phyloP scores from a whole-genome alignment of 2,329 filamentous ascomycete species.

The Calycina herbarum region DNA sequence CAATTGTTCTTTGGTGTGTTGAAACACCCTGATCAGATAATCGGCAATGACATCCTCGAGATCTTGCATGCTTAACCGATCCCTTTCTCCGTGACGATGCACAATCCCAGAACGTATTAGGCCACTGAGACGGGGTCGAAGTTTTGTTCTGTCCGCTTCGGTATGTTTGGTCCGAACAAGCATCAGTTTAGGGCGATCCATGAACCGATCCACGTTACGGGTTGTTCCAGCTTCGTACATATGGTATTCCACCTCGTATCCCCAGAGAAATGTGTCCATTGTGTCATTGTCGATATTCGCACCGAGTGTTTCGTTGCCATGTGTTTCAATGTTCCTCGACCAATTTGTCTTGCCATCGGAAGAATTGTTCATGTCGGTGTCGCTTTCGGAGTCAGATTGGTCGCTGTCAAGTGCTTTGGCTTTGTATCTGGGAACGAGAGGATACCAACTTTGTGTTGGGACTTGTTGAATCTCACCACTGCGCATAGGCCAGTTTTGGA shows the following conservation, averaged over 20 bases:
- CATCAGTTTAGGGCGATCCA: neutral
- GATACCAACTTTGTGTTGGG: constrained; percentile 29
- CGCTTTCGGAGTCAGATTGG: neutral
- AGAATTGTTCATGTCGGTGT: neutral
- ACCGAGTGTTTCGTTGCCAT: neutral
- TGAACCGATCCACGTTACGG: neutral
- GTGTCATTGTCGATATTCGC: constrained; percentile 4
- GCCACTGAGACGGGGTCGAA: neutral
- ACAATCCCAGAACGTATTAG: neutral
- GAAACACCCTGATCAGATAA: neutral
- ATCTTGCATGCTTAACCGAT: neutral
- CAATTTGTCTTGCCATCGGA: neutral
- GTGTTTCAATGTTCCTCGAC: neutral
- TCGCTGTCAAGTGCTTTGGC: neutral
- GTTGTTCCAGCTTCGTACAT: constrained; percentile 9
- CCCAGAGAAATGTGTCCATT: constrained; percentile 19
- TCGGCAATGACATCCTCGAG: neutral
- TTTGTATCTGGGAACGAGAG: constrained; percentile 6
- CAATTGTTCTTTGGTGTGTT: constrained; percentile 17
- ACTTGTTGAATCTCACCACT: constrained; percentile 19
- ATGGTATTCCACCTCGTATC: constrained; percentile 17
- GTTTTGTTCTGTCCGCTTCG: neutral
- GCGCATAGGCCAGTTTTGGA: constrained; percentile 24
- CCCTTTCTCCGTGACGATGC: neutral
- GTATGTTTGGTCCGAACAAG: neutral